Percentiles rank a stretch among this genome's conserved stretches.
These are phyloP conservation scores for Fusarium caatingaense DNA, from an alignment of 2,329 filamentous ascomycete species.

Conservation along the genomic window DNA sequence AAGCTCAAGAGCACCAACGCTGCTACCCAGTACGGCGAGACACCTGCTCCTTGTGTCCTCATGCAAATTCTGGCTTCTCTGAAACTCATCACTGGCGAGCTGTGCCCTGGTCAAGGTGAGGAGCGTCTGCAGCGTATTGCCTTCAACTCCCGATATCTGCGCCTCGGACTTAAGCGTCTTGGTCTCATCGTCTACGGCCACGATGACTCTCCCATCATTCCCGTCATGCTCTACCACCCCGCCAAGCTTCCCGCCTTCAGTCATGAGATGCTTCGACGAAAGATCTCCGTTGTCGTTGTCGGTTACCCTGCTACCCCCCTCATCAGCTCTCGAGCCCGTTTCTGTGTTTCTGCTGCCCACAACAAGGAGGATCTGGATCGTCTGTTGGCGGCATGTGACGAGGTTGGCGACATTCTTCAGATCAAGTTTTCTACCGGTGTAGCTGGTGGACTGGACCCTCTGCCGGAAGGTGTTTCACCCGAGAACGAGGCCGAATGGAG, in stretches of 20 bases:
- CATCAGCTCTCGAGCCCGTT: conserved; percentile 92
- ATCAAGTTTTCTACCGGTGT: conserved; percentile 98
- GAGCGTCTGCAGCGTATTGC: conserved; percentile 95
- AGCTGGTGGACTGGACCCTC: conserved; percentile 84
- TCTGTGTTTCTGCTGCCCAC: conserved; percentile 95
- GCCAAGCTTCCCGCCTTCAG: conserved; percentile 99
- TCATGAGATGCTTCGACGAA: conserved; percentile 97
- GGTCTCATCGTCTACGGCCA: conserved; percentile 97
- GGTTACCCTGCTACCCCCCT: conserved; percentile 96
- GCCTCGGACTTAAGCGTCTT: conserved; percentile 93
- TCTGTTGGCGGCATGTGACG: conserved; percentile 87
- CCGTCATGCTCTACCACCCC: conserved; percentile 95
- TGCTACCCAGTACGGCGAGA: conserved; percentile 87
- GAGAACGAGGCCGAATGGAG: conserved; percentile 79
- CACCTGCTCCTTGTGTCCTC: conserved; percentile 86
- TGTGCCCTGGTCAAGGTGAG: conserved; percentile 90
- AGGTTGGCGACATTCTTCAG: conserved; percentile 91
- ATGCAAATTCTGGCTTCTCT: conserved; percentile 91
- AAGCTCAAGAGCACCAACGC: conserved; percentile 89
- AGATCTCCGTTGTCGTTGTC: conserved; percentile 97
- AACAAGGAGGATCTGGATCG: conserved; percentile 98
- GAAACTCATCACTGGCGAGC: conserved; percentile 87
- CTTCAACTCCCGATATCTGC: conserved; percentile 99
- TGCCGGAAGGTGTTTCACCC: conserved; percentile 76
- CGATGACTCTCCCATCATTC: conserved; percentile 97